Base-by-base conservation (phyloP, 352 stramenopile genomes). In the Pythium volutum region DNA sequence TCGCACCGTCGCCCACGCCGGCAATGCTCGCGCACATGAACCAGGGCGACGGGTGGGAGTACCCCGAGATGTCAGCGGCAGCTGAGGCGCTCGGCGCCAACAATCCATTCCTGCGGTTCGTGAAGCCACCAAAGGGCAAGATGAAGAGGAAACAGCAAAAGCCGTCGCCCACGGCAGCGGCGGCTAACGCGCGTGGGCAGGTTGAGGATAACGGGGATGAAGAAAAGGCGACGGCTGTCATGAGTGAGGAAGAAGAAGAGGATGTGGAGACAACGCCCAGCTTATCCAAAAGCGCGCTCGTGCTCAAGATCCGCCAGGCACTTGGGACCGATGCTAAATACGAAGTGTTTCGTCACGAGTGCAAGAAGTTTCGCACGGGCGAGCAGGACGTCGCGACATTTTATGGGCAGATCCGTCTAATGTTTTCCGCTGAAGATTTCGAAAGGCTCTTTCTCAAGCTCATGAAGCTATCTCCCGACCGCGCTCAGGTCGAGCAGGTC, bases 271-370 rank as follows among this genome's bases (percentile, higher is more conserved):
- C 52, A 6, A 65, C 51, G 16, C 65, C 72, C 10, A 59, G 66
- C 16, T 58, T 80, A 22, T 93, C 79, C 1, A 91, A 94, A 58
- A 91, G 77, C 39, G 77, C 81, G 27, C 66, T 93, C 11, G 79
- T 93, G 50, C 74, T 93, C 20, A 84, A 88, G 66, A 89, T 95
- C 39, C 77, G 82, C 15, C 80, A 91, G 45, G 72, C 81, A 11
- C 71, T 95, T 2, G 86, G 86, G 33, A 91, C 74, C 43, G 81
- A 89, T 46, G 81, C 81, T 22, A 93, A 92, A 67, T 95, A 93
- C 59, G 83, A 93, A 43, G 76, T 90, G 3, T 93, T 95, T 48
- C 79, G 86, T 0, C 77, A 92, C 61, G 71, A 78, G 26, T 95
- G 86, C 66, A 87, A 83, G 56, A 69, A 79, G 22, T 95, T 88